phyloP scores from a whole-genome alignment of 1,284 basidiomycete species.

The Fereydounia khargensis region DNA sequence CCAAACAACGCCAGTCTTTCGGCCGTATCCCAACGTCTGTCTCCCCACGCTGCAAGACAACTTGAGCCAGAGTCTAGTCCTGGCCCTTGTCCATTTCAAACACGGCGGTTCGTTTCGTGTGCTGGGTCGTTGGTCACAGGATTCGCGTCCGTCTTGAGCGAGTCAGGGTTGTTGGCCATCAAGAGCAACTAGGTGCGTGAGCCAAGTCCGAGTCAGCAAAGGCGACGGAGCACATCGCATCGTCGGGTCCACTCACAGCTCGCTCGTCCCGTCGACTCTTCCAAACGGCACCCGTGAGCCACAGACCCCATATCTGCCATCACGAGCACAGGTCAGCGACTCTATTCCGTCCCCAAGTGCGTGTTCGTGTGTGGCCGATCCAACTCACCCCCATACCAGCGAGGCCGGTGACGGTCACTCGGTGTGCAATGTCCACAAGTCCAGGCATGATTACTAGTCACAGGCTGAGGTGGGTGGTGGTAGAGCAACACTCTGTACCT shows the following conservation, averaged over 20 bases:
- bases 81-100: slow-evolving; percentile 3
- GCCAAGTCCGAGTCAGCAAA: slow-evolving; percentile 18
- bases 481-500: too few species aligned
- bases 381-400: slow-evolving; percentile 46
- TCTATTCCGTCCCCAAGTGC: not conserved
- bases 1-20: too few species aligned
- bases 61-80: too few species aligned
- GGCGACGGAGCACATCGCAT: not conserved
- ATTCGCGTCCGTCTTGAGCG: slow-evolving; percentile 21
- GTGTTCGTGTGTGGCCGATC: not conserved
- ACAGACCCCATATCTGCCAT: slow-evolving; percentile 44
- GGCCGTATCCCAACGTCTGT: too few species aligned
- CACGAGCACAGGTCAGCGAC: not conserved
- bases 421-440: slow-evolving; percentile 41
- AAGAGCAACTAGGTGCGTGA: too few species aligned
- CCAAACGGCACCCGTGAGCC: slow-evolving; percentile 51
- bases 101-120: slow-evolving; percentile 22
- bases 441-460: slow-evolving; percentile 19
- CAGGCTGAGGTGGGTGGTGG: too few species aligned
- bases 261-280: slow-evolving; percentile 47
- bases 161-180: slow-evolving; percentile 21
- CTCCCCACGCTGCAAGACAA: too few species aligned
- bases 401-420: slow-evolving; percentile 40
- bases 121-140: slow-evolving; percentile 28
- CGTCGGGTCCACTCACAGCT: slow-evolving; percentile 20